phyloP scores from a whole-genome alignment of 202 grass and related monocot genomes.

The Elaeis oleifera region DNA sequence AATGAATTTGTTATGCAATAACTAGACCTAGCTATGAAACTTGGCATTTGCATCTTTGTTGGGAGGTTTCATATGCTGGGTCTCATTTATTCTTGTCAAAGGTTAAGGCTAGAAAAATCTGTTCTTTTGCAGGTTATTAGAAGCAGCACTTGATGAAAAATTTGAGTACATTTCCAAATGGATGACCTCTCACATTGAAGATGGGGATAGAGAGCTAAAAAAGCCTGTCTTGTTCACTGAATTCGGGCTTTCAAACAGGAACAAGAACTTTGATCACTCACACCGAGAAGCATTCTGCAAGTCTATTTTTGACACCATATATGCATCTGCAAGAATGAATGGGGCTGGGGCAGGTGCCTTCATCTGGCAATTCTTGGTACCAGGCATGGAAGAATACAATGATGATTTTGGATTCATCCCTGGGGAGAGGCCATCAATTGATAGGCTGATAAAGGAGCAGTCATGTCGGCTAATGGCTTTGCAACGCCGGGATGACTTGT shows the following conservation, averaged over 20 bases:
- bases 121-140: constrained; percentile 8
- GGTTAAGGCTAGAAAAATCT: background rate
- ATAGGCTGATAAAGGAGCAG: constrained; percentile 18
- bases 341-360: constrained; percentile 19
- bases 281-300: constrained; percentile 8
- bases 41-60: too few species aligned
- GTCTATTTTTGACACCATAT: constrained; percentile 8
- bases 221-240: constrained; percentile 23
- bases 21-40: too few species aligned
- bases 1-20: too few species aligned
- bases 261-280: constrained; percentile 15
- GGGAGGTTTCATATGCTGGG: too few species aligned
- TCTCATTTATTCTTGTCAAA: too few species aligned
- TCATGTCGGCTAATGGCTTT: constrained; percentile 6
- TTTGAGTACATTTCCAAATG: constrained; percentile 20
- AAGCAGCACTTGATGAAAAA: constrained; percentile 16
- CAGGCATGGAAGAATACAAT: constrained; percentile 19
- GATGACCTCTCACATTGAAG: constrained; percentile 19
- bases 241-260: constrained; percentile 19
- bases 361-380: constrained; percentile 19
- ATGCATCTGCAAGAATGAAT: constrained; percentile 15
- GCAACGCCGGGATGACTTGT: background rate
- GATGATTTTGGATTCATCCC: constrained; percentile 17
- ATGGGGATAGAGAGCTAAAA: constrained; percentile 14
- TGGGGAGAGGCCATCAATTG: background rate